Evolutionary conservation across 2,329 filamentous ascomycete genomes (phyloP).

Genomic region (Aschersonia sp.): DNA sequence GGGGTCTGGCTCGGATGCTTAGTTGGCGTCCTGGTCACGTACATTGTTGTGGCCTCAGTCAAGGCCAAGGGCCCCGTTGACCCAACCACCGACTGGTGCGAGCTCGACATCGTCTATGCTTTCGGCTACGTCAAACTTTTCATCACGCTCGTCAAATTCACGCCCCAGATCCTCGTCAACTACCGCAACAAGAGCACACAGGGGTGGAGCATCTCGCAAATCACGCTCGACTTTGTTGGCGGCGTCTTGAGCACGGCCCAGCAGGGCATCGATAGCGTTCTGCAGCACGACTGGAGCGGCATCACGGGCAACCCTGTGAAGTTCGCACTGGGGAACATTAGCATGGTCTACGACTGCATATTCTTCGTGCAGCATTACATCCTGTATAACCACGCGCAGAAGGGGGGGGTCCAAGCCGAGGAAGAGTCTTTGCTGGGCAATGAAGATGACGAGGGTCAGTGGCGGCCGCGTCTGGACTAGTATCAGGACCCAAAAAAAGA

Average conservation of each 20-base stretch:
- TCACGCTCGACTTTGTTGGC: slow-evolving; percentile 70
- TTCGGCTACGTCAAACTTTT: slow-evolving; percentile 81
- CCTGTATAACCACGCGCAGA: slow-evolving; percentile 38
- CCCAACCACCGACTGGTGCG: slow-evolving; percentile 37
- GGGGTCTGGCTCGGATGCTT: slow-evolving; percentile 58
- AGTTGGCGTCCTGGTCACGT: slow-evolving; percentile 37
- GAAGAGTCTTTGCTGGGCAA: slow-evolving; percentile 14
- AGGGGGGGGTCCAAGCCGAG: not conserved
- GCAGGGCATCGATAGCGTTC: slow-evolving; percentile 68
- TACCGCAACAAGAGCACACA: slow-evolving; percentile 70
- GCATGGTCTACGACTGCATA: slow-evolving; percentile 70
- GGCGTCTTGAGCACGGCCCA: slow-evolving; percentile 72
- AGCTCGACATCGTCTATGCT: slow-evolving; percentile 50
- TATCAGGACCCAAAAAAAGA: no score
- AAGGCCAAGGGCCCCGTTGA: slow-evolving; percentile 16
- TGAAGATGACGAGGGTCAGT: not conserved
- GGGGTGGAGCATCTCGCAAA: slow-evolving; percentile 78
- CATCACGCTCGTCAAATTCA: slow-evolving; percentile 83
- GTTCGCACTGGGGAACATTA: slow-evolving; percentile 71
- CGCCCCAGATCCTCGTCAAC: slow-evolving; percentile 74
- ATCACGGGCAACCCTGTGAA: slow-evolving; percentile 87
- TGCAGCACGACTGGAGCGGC: slow-evolving; percentile 79
- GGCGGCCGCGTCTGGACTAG: not conserved
- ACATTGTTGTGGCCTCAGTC: slow-evolving; percentile 28
- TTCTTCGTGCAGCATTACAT: slow-evolving; percentile 86